These are phyloP conservation scores for Paramecium biaurelia DNA, from an alignment of 73 alveolate genomes.

Conservation along the genomic window DNA sequence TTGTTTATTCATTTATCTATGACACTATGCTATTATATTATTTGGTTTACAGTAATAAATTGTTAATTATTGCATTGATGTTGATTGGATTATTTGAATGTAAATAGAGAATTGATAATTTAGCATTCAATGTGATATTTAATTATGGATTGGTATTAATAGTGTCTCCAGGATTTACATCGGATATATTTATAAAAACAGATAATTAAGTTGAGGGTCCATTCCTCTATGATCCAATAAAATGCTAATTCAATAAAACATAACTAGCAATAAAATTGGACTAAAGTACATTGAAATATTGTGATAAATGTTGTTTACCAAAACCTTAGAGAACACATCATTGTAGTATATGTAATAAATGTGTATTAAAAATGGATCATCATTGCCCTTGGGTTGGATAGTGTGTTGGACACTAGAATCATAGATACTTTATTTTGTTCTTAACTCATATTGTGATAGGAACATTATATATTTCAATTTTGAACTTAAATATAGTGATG, in stretches of 20 bases:
- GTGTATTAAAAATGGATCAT: constrained; percentile 88
- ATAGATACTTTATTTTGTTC: constrained; percentile 79
- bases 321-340: constrained; percentile 91
- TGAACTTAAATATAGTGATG: constrained; percentile 46
- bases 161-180: constrained; percentile 36
- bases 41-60: background rate
- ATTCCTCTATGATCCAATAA: constrained; percentile 11
- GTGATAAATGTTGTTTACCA: constrained; percentile 72
- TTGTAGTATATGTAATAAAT: constrained; percentile 79
- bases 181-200: background rate
- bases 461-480: constrained; percentile 56
- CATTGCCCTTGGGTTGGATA: constrained; percentile 91
- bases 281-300: constrained; percentile 23
- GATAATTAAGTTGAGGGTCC: background rate
- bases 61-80: background rate
- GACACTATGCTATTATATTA: background rate
- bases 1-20: background rate
- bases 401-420: constrained; percentile 86
- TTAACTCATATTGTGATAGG: constrained; percentile 69
- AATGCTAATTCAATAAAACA: background rate
- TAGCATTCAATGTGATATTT: constrained; percentile 11
- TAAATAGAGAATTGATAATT: background rate
- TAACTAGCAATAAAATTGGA: background rate
- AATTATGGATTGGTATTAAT: background rate
- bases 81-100: background rate